Base-by-base conservation (phyloP, 257 asterid species). In the Lavandula angustifolia region DNA sequence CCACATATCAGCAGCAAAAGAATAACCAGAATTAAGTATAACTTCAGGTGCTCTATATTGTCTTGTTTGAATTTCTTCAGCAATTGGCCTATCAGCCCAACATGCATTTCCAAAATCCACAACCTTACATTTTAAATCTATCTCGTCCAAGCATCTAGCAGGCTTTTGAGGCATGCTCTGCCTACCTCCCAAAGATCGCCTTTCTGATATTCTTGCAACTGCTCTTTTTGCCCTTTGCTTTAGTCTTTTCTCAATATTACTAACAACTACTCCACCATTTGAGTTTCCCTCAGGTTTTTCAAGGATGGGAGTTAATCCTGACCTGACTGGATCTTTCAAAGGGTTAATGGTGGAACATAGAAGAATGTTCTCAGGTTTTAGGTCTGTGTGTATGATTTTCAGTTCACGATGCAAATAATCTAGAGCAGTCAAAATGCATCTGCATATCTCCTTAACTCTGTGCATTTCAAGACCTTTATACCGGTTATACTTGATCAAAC, bases 21-120 rank as follows among this genome's bases (percentile, higher is more conserved):
- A 90, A 81, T 94, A 94, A 47, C 96, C 96, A 32, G 91, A 84
- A 46, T 84, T 82, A 72, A 94, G 84, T 62, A 94, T 80, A 51
- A 90, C 96, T 77, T 94, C 99, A 52, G 99, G 99, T 69, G 97
- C 95, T 86, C 99, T 83, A 70, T 94, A 94, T 62, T 94, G 99
- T 67, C 99, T 83, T 52, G 99, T 94, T 78, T 94, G 99, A 70
- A 94, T 86, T 82, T 94, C 99, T 55, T 83, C 92, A 40, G 97
- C 87, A 52, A 94, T 78, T 62, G 80, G 92, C 75, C 76, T 79
- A 67, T 90, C 88, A 3, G 81, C 91, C 99, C 97, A 94, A 78
- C 97, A 87, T 13, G 97, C 99, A 82, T 84, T 90, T 79, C 99
- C 99, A 56, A 94, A 94, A 81, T 94, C 99, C 66, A 94, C 99